Base-by-base conservation (phyloP, 139 green algal genomes). In the Chlorella sp. region DNA sequence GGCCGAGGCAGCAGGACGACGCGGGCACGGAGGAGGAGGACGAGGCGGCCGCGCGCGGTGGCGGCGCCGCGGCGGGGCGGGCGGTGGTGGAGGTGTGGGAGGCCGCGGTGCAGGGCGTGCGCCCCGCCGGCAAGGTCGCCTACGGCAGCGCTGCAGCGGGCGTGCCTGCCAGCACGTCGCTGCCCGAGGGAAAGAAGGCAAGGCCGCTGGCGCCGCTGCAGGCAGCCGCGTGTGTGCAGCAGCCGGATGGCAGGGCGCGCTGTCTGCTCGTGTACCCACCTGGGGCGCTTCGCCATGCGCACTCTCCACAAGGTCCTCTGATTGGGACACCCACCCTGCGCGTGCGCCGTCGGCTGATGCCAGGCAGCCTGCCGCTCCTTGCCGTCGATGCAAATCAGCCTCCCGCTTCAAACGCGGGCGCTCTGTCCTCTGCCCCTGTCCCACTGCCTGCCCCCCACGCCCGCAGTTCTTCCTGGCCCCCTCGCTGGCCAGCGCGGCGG, bases 381-480 rank as follows among this genome's bases (percentile, higher is more conserved):
- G 45, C 11, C 45, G 12, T 23, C 45, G 12, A 11, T 51, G 45
- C 14, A 14, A 11, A 51, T n/a, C n/a, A n/a, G n/a, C n/a, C n/a
- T n/a, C n/a, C n/a, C n/a, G n/a, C n/a, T n/a, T n/a, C n/a, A n/a
- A n/a, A n/a, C n/a, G n/a, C n/a, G n/a, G n/a, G n/a, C n/a, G n/a
- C n/a, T n/a, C n/a, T n/a, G n/a, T n/a, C n/a, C n/a, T n/a, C n/a
- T n/a, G n/a, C n/a, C n/a, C n/a, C n/a, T n/a, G n/a, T n/a, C n/a
- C n/a, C n/a, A n/a, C n/a, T n/a, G n/a, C n/a, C n/a, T n/a, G n/a
- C n/a, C n/a, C n/a, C n/a, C n/a, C n/a, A n/a, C n/a, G n/a, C 8
- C n/a, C 23, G 42, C 64, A 71, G 64, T 71, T 71, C 42, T 71
- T 71, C 64, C 15, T 56, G 42, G 64, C 64, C 8, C 64, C 64